These are phyloP conservation scores for Microstroma glucosiphilum DNA, from an alignment of 1,284 basidiomycete species.

Conservation along the genomic window DNA sequence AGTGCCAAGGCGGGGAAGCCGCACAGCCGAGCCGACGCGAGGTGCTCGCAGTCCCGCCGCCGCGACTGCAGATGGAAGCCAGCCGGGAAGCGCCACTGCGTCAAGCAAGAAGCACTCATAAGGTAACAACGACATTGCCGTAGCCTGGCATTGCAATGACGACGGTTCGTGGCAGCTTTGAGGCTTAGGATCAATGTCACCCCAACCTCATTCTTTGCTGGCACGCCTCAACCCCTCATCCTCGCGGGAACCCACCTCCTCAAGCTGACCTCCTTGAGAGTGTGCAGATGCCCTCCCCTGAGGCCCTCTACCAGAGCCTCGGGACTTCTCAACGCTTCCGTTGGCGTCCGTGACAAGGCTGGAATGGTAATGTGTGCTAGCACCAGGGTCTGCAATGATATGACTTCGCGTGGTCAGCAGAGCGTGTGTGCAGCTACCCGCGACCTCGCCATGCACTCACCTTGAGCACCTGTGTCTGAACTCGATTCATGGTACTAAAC, in stretches of 20 bases:
- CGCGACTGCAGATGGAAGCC: too few species aligned
- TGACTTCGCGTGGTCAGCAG: conserved; percentile 73
- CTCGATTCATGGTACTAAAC: conserved; percentile 93
- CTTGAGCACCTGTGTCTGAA: conserved; percentile 94
- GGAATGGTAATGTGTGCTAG: conserved; percentile 44
- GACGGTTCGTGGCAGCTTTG: too few species aligned
- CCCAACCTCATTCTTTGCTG: too few species aligned
- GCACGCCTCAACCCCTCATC: conserved; percentile 66
- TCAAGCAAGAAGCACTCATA: too few species aligned
- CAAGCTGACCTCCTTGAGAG: conserved; percentile 73
- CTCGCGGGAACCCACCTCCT: conserved; percentile 81
- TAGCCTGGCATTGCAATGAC: too few species aligned
- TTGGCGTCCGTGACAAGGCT: conserved; percentile 19
- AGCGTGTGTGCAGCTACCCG: conserved; percentile 63
- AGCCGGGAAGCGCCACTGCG: too few species aligned
- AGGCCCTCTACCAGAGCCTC: conserved; percentile 60
- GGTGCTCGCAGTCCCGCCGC: too few species aligned
- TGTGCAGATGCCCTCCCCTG: conserved; percentile 57
- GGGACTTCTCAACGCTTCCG: conserved; percentile 27
- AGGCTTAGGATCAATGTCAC: too few species aligned
- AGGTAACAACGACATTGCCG: too few species aligned
- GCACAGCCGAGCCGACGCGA: too few species aligned
- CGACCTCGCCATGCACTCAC: conserved; percentile 7
- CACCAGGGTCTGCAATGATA: conserved; percentile 30
- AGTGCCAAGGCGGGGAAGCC: too few species aligned